phyloP scores from a whole-genome alignment of 2,329 filamentous ascomycete genomes.

The Hypoxylon sp. region DNA sequence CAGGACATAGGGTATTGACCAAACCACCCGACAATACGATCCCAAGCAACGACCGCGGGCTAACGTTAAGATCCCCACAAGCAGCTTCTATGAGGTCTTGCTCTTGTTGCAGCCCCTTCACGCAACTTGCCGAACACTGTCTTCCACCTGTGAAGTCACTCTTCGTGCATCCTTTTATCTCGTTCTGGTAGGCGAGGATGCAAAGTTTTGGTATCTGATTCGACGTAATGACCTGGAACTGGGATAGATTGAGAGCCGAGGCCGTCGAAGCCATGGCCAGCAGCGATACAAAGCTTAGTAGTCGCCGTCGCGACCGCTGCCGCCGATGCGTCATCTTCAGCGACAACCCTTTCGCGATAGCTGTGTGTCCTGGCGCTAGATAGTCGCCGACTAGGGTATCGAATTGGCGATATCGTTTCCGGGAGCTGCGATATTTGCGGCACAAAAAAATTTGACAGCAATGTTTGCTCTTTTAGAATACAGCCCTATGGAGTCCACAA shows the following conservation, averaged over 20 bases:
- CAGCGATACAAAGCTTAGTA: conserved; percentile 39
- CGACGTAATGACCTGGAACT: conserved; percentile 51
- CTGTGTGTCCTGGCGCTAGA: conserved; percentile 3
- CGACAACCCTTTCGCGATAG: conserved; percentile 7
- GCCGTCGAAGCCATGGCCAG: conserved; percentile 44
- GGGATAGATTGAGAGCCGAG: conserved; percentile 50
- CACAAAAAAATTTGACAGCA: conserved; percentile 15
- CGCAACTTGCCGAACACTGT: conserved; percentile 49
- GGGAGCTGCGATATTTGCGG: neutral
- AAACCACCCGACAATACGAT: conserved; percentile 48
- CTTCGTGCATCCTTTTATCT: conserved; percentile 47
- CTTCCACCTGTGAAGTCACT: conserved; percentile 47
- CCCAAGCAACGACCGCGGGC: conserved; percentile 47
- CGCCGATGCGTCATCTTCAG: conserved; percentile 39
- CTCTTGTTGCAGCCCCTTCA: conserved; percentile 46
- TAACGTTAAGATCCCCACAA: conserved; percentile 46
- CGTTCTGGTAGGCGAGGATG: conserved; percentile 48
- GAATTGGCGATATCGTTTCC: conserved; percentile 16
- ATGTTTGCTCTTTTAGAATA: conserved; percentile 1
- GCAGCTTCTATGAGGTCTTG: conserved; percentile 38
- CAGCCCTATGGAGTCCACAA: conserved; percentile 17
- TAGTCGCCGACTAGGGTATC: conserved; percentile 6
- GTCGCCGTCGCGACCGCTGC: conserved; percentile 42
- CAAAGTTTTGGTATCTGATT: conserved; percentile 48
- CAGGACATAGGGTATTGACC: conserved; percentile 49